Conservation (phyloP, 1,284 basidiomycete species). For the Moesziomyces antarcticus region DNA sequence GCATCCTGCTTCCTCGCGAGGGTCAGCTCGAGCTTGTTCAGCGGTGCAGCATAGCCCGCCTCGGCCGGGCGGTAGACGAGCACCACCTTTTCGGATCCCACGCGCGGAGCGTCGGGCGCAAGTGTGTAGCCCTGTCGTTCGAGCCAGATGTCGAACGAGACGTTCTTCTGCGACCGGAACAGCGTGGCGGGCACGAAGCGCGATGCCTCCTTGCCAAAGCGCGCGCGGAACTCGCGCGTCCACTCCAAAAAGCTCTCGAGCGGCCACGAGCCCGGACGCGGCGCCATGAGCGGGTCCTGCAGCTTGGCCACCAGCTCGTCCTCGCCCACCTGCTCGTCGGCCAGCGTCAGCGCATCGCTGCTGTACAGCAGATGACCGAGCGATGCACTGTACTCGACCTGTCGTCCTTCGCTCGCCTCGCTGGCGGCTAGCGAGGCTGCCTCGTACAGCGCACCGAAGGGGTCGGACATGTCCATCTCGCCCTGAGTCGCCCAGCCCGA, state of each 20-base stretch:
- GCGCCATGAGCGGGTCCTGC: conserved; percentile 34
- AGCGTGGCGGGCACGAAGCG: conserved; percentile 36
- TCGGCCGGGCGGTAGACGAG: conserved; percentile 20
- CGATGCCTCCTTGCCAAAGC: conserved; percentile 30
- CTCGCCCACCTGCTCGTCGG: conserved; percentile 26
- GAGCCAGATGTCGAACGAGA: conserved; percentile 35
- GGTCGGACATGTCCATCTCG: conserved; percentile 12
- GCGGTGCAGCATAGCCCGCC: conserved; percentile 3
- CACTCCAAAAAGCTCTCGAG: conserved; percentile 23
- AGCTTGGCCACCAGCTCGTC: conserved; percentile 21
- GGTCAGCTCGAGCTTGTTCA: conserved; percentile 22
- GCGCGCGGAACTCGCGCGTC: conserved; percentile 23
- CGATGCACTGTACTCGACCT: conserved; percentile 24
- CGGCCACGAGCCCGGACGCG: conserved; percentile 36
- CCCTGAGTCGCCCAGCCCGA: conserved; percentile 22
- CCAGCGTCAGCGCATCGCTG: conserved; percentile 17
- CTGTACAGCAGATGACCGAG: conserved; percentile 42
- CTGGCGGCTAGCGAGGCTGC: neutral
- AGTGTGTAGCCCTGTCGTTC: conserved; percentile 23
- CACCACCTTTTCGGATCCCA: conserved; percentile 7
- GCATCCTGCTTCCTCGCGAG: conserved; percentile 4
- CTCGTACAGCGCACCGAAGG: conserved; percentile 17
- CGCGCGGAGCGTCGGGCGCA: neutral
- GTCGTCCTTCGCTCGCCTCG: neutral
- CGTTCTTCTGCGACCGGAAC: conserved; percentile 41